Percentiles rank a stretch among this genome's conserved stretches.
Evolutionary conservation across 768 basidiomycete genomes (phyloP).

Genomic region (Trametes cinnabarina): DNA sequence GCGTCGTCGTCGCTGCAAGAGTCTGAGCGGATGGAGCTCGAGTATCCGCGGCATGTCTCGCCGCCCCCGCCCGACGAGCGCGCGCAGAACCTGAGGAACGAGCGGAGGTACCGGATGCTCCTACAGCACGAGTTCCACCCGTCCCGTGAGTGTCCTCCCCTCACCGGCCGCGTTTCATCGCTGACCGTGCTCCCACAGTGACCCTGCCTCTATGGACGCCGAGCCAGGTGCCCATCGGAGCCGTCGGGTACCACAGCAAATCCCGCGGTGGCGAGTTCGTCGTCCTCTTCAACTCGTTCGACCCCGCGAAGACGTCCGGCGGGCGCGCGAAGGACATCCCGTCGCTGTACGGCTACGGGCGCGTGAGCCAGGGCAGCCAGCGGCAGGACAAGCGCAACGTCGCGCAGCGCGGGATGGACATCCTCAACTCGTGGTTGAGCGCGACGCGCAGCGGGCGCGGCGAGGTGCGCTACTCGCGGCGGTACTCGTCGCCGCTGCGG

Average conservation of each 20-base stretch:
- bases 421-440: constrained; percentile 45
- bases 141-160: constrained; percentile 45
- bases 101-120: constrained; percentile 66
- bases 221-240: constrained; percentile 57
- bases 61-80: constrained; percentile 20
- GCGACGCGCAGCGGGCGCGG: constrained; percentile 27
- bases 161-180: not conserved
- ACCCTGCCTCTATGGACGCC: constrained; percentile 68
- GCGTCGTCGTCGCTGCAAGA: constrained; percentile 14
- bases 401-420: constrained; percentile 57
- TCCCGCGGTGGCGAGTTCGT: constrained; percentile 61
- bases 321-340: constrained; percentile 48
- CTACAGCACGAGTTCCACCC: constrained; percentile 68
- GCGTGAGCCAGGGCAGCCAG: constrained; percentile 45
- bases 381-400: constrained; percentile 57
- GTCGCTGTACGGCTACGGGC: constrained; percentile 64
- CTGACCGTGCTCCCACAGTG: constrained; percentile 18
- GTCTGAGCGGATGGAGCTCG: constrained; percentile 2
- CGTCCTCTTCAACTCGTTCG: constrained; percentile 68
- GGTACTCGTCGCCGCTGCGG: constrained; percentile 59
- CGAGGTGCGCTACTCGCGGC: constrained; percentile 42
- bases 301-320: constrained; percentile 46
- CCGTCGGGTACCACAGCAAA: constrained; percentile 72
- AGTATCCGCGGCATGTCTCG: constrained; percentile 18
- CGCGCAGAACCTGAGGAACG: constrained; percentile 43